These are phyloP conservation scores for Stemphylium beticola DNA, from an alignment of 2,329 filamentous ascomycete species.

Conservation along the genomic window DNA sequence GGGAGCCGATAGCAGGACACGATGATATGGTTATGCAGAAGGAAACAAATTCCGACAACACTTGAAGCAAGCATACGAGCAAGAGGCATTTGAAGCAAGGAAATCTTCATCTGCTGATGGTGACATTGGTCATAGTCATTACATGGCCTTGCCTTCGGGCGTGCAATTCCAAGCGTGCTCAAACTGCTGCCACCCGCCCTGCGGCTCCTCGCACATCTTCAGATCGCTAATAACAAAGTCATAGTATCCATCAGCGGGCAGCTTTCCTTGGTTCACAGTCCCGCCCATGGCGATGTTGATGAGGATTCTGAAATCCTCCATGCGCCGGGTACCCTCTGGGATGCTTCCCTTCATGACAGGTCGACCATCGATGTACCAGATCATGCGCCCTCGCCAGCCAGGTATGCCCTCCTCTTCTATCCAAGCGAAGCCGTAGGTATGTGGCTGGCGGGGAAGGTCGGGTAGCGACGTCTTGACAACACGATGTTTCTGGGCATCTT, in stretches of 20 bases:
- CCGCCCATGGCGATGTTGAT: constrained; percentile 69
- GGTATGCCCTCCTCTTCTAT: constrained; percentile 54
- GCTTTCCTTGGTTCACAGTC: constrained; percentile 61
- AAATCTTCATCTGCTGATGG: too few relatives aligned
- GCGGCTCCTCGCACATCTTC: constrained; percentile 60
- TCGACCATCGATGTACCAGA: constrained; percentile 66
- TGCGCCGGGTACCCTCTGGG: constrained; percentile 59
- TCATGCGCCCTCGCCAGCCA: constrained; percentile 54
- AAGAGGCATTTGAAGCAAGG: too few relatives aligned
- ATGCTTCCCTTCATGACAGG: constrained; percentile 64
- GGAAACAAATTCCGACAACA: too few relatives aligned
- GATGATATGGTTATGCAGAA: too few relatives aligned
- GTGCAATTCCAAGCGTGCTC: constrained; percentile 57
- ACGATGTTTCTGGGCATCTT: constrained; percentile 64
- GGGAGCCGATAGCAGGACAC: too few relatives aligned
- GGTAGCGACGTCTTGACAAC: constrained; percentile 60
- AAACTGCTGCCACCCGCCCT: constrained; percentile 63
- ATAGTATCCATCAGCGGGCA: constrained; percentile 61
- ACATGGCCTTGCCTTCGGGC: constrained; percentile 43
- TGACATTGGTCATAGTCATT: not conserved
- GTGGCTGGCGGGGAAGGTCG: constrained; percentile 55
- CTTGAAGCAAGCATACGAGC: too few relatives aligned
- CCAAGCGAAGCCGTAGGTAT: constrained; percentile 65
- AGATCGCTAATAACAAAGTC: constrained; percentile 63
- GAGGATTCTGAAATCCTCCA: constrained; percentile 63